Conservation (phyloP, 2,329 filamentous ascomycete genomes). For the Penicillium sp. region DNA sequence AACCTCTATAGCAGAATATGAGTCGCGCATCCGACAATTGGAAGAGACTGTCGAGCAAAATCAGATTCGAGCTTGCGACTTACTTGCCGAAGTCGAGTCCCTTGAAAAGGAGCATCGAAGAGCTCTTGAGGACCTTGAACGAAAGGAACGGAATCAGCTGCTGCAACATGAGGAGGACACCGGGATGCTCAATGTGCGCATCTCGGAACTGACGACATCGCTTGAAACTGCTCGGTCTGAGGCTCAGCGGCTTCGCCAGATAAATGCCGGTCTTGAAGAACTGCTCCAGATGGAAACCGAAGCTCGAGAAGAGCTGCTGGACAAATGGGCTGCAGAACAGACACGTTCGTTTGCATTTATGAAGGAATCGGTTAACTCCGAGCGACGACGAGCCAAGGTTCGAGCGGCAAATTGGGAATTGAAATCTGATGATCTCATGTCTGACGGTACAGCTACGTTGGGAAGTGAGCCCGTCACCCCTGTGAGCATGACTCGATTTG, state of each 20-base stretch:
- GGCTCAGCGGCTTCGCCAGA: slow-evolving; percentile 31
- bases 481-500: slow-evolving; percentile 38
- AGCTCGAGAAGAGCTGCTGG: slow-evolving; percentile 30
- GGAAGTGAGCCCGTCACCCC: slow-evolving; percentile 43
- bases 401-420: slow-evolving; percentile 39
- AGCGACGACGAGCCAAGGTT: slow-evolving; percentile 38
- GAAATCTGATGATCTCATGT: slow-evolving; percentile 34
- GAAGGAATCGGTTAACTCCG: slow-evolving; percentile 35
- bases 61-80: slow-evolving; percentile 30
- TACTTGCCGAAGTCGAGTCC: slow-evolving; percentile 31
- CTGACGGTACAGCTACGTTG: slow-evolving; percentile 21
- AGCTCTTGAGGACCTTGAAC: slow-evolving; percentile 21
- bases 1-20: slow-evolving; percentile 29
- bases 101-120: slow-evolving; percentile 30
- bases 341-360: slow-evolving; percentile 31
- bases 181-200: slow-evolving; percentile 39
- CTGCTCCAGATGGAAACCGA: slow-evolving; percentile 36
- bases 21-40: slow-evolving; percentile 35
- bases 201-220: slow-evolving; percentile 38
- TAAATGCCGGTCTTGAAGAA: slow-evolving; percentile 35
- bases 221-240: slow-evolving; percentile 35
- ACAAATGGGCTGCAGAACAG: slow-evolving; percentile 33
- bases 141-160: slow-evolving; percentile 20
- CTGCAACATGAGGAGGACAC: slow-evolving; percentile 33
- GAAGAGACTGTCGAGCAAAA: slow-evolving; percentile 34